Evolutionary conservation across 2,329 filamentous ascomycete genomes (phyloP), one percentile per base, ranked within the genome.

Genomic region (Trichoderma oligosporum): DNA sequence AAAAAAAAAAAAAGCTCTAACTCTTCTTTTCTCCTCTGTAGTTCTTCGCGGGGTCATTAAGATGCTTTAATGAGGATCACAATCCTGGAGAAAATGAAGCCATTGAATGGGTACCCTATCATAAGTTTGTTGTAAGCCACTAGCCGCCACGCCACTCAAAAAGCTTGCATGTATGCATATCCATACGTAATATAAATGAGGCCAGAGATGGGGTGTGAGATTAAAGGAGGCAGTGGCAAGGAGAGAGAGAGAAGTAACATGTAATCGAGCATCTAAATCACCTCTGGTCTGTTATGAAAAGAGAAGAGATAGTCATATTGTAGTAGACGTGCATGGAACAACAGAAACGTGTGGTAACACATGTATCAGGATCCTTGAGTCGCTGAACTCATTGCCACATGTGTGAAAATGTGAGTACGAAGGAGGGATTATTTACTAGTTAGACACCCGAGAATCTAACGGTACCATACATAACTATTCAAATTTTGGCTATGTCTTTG

Each of bases 241-340:
- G 42, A 58, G 48, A 55, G 56, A 42, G 39, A 55, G 56, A 42
- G 39, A 20, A 33, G 29, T 14, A 11, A 48, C 25, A 20, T 18
- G 4, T 20, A 42, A 35, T 25, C 31, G 22, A 44, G 12, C 39
- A 12, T 16, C 16, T 6, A 33, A 31, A 18, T 20, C 38, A 14
- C n/a, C n/a, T 25, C 4, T 20, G 2, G 4, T 14, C 14, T 35
- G 24, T 22, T 18, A n/a, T n/a, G 4, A 53, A 33, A 20, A 7
- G 27, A 53, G n/a, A 8, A 53, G 7, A 2, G 7, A 8, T 35
- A 7, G 25, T 39, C 12, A 14, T 18, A 20, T 31, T 24, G 24
- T 27, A 25, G 24, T 7, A 35, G 18, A 36, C 18, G 27, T 39
- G 52, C 24, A 46, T 24, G 18, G n/a, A n/a, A n/a, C n/a, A 16